A percentile compares a stretch with the other conserved stretches of the same genome.
Evolutionary conservation across 2,329 filamentous ascomycete genomes (phyloP).

Genomic region (Curvularia eragrostidis): DNA sequence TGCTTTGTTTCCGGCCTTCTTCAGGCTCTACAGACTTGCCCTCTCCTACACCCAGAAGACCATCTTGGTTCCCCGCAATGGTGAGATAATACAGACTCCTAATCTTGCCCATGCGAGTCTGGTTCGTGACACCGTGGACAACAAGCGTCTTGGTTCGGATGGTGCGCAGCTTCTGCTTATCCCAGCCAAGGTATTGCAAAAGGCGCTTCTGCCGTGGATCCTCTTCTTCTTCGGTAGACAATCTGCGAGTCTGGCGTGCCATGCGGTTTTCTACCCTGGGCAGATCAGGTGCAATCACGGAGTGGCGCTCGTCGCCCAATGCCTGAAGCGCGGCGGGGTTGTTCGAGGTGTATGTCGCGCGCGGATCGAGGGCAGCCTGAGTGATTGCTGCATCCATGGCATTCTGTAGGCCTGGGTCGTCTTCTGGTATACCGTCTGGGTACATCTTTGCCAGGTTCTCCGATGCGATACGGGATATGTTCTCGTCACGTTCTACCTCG

Average conservation of each 20-base stretch:
- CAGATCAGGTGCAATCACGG: constrained; percentile 58
- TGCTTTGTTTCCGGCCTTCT: constrained; percentile 74
- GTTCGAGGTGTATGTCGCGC: constrained; percentile 55
- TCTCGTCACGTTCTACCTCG: constrained; percentile 40
- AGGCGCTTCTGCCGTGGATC: constrained; percentile 60
- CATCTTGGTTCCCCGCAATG: constrained; percentile 86
- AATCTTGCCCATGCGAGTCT: constrained; percentile 96
- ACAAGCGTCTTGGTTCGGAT: constrained; percentile 77
- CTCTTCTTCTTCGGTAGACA: constrained; percentile 48
- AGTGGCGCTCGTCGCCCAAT: constrained; percentile 55
- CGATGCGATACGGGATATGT: constrained; percentile 41
- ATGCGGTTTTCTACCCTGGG: constrained; percentile 54
- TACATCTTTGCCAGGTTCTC: constrained; percentile 48
- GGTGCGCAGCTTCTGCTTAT: constrained; percentile 53
- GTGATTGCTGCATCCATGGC: constrained; percentile 42
- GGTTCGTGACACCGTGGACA: constrained; percentile 78
- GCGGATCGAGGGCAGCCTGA: constrained; percentile 51
- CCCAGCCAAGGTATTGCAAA: constrained; percentile 64
- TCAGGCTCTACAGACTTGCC: constrained; percentile 80
- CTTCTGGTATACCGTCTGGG: constrained; percentile 45
- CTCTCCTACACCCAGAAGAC: constrained; percentile 85
- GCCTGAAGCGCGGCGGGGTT: constrained; percentile 58
- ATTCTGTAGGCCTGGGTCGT: constrained; percentile 34
- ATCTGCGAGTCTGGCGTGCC: constrained; percentile 42
- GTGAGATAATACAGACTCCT: constrained; percentile 75